These are phyloP conservation scores for Tulasnella sp. DNA, from an alignment of 768 basidiomycete genomes.

Conservation along the genomic window DNA sequence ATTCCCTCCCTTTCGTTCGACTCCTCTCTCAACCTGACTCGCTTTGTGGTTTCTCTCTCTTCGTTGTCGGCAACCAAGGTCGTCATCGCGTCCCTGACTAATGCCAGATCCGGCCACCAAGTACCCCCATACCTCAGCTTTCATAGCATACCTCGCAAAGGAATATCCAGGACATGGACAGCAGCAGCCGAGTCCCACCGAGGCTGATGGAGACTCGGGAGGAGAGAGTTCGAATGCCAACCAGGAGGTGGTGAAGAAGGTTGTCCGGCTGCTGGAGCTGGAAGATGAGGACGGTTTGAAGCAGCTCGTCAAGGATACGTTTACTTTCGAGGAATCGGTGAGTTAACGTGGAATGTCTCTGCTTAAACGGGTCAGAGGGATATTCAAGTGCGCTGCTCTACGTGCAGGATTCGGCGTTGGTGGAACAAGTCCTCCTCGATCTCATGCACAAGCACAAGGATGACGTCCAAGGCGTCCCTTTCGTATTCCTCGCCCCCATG, in stretches of 20 bases:
- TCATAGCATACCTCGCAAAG: slow-evolving; percentile 67
- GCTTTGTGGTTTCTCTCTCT: background rate
- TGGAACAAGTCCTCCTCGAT: slow-evolving; percentile 86
- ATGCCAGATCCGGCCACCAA: slow-evolving; percentile 34
- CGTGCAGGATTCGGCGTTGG: slow-evolving; percentile 26
- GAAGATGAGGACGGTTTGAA: slow-evolving; percentile 90
- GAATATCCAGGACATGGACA: slow-evolving; percentile 53
- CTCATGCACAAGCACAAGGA: slow-evolving; percentile 95
- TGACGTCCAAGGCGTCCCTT: slow-evolving; percentile 76
- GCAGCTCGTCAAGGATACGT: slow-evolving; percentile 61
- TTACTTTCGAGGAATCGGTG: slow-evolving; percentile 62
- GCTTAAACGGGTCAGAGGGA: background rate
- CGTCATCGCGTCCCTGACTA: background rate
- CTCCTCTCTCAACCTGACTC: background rate
- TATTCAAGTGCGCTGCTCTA: background rate
- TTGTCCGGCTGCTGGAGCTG: slow-evolving; percentile 66
- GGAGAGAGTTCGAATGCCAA: slow-evolving; percentile 55
- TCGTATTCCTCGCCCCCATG: slow-evolving; percentile 71
- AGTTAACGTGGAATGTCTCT: slow-evolving; percentile 33
- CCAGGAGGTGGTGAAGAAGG: slow-evolving; percentile 59
- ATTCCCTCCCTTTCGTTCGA: background rate
- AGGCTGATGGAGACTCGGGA: slow-evolving; percentile 42
- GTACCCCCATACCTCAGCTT: slow-evolving; percentile 80
- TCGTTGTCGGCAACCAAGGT: background rate
- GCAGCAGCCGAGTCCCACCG: slow-evolving; percentile 37